Evolutionary conservation across 2,329 filamentous ascomycete species (phyloP), one percentile per base, ranked within the genome.

Genomic region (Bretziella fagacearum): DNA sequence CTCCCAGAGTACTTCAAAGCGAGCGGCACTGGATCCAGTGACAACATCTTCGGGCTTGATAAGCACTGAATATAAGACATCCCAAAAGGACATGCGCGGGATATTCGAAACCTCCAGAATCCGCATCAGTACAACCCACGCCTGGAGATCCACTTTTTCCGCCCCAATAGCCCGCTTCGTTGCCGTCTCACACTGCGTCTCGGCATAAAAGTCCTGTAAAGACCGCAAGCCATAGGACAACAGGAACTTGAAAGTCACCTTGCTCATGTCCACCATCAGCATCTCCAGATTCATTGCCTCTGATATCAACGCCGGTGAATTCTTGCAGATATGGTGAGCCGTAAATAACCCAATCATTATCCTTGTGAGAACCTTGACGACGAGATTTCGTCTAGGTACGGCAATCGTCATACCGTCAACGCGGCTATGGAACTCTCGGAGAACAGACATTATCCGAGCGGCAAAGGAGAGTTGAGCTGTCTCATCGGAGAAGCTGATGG

Each of bases 101-200:
- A 77, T 70, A 6, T 58, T 59, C 10, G 68, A 66, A 27, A 63
- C 60, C 23, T 70, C 66, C 3, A 80, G 56, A 0, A 69, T 59
- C 41, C 70, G 69, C 55, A 79, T 73, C 3, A 74, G 51, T 18
- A 73, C 61, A 2, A 77, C 67, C 78, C 77, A 82, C 7, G 69
- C 68, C 48, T 74, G 66, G 6, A 70, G 54, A 2, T 57, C 52
- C 11, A 61, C 57, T n/a, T 63, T 57, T 26, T 72, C 65, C 13
- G 63, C 57, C 23, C 63, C 65, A 27, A 80, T 66, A 1, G 74
- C 75, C 40, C 62, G 63, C 51, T 74, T 70, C 33, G 71, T 63
- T 30, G 61, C 59, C 1, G 63, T 57, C 3, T 62, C 55, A 2
- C 58, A 63, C 46, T 69, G 67, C 2, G 77, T 60, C 29, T 67